phyloP scores from a whole-genome alignment of 176 grass and related monocot genomes.

The Ensete ventricosum region DNA sequence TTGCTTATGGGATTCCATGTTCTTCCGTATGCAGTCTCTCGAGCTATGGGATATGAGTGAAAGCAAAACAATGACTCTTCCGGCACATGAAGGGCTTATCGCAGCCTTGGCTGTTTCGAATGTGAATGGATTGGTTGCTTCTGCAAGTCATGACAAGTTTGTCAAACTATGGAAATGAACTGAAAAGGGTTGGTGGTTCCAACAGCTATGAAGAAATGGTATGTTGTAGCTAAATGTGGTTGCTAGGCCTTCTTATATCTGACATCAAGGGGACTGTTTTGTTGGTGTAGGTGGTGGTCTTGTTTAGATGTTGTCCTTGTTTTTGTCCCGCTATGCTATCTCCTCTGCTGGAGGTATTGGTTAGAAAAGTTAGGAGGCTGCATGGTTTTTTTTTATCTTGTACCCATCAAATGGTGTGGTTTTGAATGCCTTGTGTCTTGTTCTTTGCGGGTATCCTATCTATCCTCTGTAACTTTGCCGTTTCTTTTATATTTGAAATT shows the following conservation, averaged over 20 bases:
- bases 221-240: background rate
- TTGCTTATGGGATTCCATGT: background rate
- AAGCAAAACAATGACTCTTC: slow-evolving; percentile 62
- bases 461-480: too few species aligned
- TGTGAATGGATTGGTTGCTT: slow-evolving; percentile 71
- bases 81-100: slow-evolving; percentile 67
- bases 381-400: too few species aligned
- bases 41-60: slow-evolving; percentile 92
- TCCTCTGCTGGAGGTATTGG: too few species aligned
- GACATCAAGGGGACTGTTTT: background rate
- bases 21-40: slow-evolving; percentile 55
- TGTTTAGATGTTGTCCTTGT: background rate
- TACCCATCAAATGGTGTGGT: too few species aligned
- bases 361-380: too few species aligned
- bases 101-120: slow-evolving; percentile 70
- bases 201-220: background rate
- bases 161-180: slow-evolving; percentile 91
- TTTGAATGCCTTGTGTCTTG: too few species aligned
- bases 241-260: background rate
- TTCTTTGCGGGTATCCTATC: too few species aligned
- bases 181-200: background rate
- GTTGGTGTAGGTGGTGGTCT: background rate
- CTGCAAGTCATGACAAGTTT: slow-evolving; percentile 74
- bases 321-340: background rate
- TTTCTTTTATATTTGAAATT: too few species aligned